phyloP scores from a whole-genome alignment of 768 basidiomycete genomes.

The Gelatoporia subvermispora region DNA sequence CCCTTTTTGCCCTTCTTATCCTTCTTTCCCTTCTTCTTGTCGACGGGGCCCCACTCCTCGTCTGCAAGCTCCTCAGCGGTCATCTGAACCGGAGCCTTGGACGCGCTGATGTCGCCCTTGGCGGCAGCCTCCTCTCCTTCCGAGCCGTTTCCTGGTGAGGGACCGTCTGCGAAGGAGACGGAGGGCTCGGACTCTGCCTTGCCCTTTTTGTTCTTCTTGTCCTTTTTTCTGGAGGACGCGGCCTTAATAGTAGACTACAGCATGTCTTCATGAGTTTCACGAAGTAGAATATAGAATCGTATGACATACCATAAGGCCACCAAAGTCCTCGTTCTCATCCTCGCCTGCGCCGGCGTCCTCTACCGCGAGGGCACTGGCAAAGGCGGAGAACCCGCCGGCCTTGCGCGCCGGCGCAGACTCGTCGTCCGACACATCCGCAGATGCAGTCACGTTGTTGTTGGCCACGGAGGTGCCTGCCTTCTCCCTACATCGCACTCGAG shows the following conservation, averaged over 20 bases:
- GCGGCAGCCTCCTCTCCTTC: slow-evolving; percentile 28
- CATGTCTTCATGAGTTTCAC: neutral
- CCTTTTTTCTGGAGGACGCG: slow-evolving; percentile 50
- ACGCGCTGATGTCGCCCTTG: slow-evolving; percentile 25
- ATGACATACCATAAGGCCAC: slow-evolving; percentile 25
- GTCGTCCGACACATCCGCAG: slow-evolving; percentile 35
- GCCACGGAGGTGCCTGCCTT: slow-evolving; percentile 55
- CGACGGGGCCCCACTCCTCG: slow-evolving; percentile 35
- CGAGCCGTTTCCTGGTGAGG: slow-evolving; percentile 23
- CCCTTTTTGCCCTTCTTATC: slow-evolving; percentile 41
- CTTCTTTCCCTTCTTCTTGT: slow-evolving; percentile 34
- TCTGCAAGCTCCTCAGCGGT: slow-evolving; percentile 44
- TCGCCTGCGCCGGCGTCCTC: slow-evolving; percentile 28
- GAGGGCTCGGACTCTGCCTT: slow-evolving; percentile 40
- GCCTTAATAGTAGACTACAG: slow-evolving; percentile 62
- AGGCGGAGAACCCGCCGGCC: slow-evolving; percentile 41
- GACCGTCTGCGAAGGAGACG: slow-evolving; percentile 16
- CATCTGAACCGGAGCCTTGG: slow-evolving; percentile 27
- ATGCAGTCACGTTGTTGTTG: slow-evolving; percentile 30
- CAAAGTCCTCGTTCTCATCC: slow-evolving; percentile 15
- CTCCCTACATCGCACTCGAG: slow-evolving; percentile 41
- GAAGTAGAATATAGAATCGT: neutral
- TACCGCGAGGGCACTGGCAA: slow-evolving; percentile 39
- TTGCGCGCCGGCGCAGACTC: slow-evolving; percentile 31
- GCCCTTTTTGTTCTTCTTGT: slow-evolving; percentile 37